Evolutionary conservation across 2,329 filamentous ascomycete species (phyloP), one percentile per base, ranked within the genome.

Genomic region (Botryotinia globosa): DNA sequence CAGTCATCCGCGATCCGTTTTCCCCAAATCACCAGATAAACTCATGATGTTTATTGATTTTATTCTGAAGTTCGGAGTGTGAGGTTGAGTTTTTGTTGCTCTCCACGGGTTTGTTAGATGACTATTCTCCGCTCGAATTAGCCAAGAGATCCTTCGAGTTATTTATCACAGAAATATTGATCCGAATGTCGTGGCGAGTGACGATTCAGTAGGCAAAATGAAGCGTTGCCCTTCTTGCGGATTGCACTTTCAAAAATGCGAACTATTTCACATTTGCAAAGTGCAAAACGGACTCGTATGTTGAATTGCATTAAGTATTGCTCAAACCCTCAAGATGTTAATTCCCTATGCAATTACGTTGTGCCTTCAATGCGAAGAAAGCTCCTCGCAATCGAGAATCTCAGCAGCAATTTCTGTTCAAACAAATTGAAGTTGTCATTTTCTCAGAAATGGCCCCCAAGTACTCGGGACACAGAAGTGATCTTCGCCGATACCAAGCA

Each of bases 251-350:
- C 59, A 34, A 42, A 48, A 48, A 18, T 54, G 69, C 59, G 69
- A 71, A 54, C 42, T 25, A 71, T 71, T 65, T 54, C 59, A 71
- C 68, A 37, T 71, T 65, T 56, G 69, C 59, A 63, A 71, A 62
- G n/a, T 64, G 58, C 44, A 39, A 64, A 62, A 54, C 20, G 2
- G 18, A 42, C 34, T 54, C 10, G 56, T 71, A 56, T 64, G 44
- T 18, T 20, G 29, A n/a, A 5, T 44, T 14, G 39, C 14, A n/a
- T 37, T 45, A 62, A 69, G 39, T 61, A 69, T 54, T 61, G 8
- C 54, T 45, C 34, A 29, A 44, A 44, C n/a, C 56, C 67, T 45
- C 54, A 37, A 8, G 25, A 61, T 62, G 22, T 12, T 45, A 4
- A 25, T 61, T 22, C 32, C 14, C 3, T 18, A 29, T 69, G 29